Evolutionary conservation across 305 asterid species (phyloP).

Genomic region (Caryopteris hybrid): DNA sequence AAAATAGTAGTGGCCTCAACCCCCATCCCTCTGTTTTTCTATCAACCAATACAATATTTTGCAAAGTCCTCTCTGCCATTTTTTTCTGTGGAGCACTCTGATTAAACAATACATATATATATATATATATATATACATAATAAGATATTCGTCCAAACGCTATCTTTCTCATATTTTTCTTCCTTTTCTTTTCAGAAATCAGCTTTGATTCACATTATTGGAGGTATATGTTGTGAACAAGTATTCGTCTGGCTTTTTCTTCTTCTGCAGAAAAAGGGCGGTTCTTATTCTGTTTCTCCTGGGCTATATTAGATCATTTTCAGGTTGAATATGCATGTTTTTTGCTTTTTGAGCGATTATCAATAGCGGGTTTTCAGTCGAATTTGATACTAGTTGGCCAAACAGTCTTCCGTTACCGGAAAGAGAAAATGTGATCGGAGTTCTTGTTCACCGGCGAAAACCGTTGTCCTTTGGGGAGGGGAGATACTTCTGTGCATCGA

Average conservation of each 20-base stretch:
- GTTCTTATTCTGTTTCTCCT: too few species aligned
- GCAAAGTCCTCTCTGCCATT: neutral
- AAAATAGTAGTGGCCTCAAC: conserved; percentile 17
- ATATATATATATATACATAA: too few species aligned
- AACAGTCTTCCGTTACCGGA: neutral
- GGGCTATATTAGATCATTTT: too few species aligned
- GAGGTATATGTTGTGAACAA: neutral
- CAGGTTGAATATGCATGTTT: too few species aligned
- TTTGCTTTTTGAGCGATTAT: too few species aligned
- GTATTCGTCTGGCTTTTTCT: neutral
- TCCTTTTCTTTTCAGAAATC: neutral
- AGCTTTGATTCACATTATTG: neutral
- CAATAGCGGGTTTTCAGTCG: neutral
- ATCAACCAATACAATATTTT: conserved; percentile 15
- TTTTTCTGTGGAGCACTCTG: neutral
- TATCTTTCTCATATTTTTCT: neutral
- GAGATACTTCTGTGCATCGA: too few species aligned
- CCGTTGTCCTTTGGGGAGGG: conserved; percentile 40
- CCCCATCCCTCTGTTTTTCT: neutral
- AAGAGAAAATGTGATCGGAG: conserved; percentile 1
- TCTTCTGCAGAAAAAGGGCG: neutral
- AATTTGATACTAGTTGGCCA: too few species aligned
- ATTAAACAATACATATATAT: conserved; percentile 5
- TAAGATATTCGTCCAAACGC: neutral
- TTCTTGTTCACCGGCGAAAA: neutral